Percentiles rank a stretch among this genome's conserved stretches.
Evolutionary conservation across 305 asterid species (phyloP).

Genomic region (Fraxinus velutina): DNA sequence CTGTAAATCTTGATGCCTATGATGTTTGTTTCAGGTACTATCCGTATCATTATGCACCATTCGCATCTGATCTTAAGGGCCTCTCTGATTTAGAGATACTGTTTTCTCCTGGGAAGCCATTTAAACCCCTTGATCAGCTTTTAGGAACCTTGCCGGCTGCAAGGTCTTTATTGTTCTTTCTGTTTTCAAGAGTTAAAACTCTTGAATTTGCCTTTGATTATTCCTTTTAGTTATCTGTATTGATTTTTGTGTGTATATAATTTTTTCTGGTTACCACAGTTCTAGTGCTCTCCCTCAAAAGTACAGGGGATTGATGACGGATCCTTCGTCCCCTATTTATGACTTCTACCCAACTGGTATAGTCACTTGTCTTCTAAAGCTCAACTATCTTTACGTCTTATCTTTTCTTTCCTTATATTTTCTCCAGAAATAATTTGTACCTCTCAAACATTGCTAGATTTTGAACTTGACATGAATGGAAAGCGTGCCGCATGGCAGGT

Average conservation of each 20-base stretch:
- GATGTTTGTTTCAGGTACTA: constrained; percentile 66
- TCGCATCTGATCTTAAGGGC: constrained; percentile 89
- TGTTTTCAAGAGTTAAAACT: constrained; percentile 14
- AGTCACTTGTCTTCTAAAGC: constrained; percentile 22
- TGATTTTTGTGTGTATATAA: not conserved
- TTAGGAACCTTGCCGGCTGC: constrained; percentile 98
- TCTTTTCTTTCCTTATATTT: constrained; percentile 4
- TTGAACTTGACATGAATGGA: constrained; percentile 94
- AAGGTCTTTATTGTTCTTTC: constrained; percentile 45
- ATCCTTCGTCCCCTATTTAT: constrained; percentile 77
- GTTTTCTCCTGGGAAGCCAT: constrained; percentile 83
- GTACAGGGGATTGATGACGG: constrained; percentile 80
- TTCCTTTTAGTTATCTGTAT: not conserved
- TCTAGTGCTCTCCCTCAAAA: constrained; percentile 78
- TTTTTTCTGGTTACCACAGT: constrained; percentile 39
- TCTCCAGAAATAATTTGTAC: constrained; percentile 25
- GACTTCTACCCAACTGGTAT: constrained; percentile 84
- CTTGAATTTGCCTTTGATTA: constrained; percentile 12
- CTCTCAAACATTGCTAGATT: constrained; percentile 46
- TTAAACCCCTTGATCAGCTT: constrained; percentile 97
- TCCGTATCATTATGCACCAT: constrained; percentile 98
- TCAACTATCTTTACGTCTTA: not conserved
- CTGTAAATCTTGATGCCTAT: constrained; percentile 18
- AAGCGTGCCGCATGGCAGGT: constrained; percentile 99
- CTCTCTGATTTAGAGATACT: constrained; percentile 80